phyloP scores from a whole-genome alignment of 768 basidiomycete species.

The Butyriboletus loyo region DNA sequence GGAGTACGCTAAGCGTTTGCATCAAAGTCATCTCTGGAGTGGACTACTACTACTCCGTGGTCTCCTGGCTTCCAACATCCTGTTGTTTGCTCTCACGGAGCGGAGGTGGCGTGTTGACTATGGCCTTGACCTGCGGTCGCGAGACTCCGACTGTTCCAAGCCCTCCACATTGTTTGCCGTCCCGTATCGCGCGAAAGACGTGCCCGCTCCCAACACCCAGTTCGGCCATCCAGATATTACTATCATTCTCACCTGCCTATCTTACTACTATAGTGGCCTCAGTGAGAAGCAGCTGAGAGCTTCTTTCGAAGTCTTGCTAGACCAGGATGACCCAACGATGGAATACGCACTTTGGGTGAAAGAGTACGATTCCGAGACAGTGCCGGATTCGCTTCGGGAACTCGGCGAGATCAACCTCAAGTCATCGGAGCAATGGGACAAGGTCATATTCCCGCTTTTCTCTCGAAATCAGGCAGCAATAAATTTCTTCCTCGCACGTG shows the following conservation, averaged over 20 bases:
- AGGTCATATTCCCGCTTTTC: not conserved
- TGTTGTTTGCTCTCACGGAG: constrained; percentile 26
- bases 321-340: not conserved
- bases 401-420: not conserved
- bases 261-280: constrained; percentile 29
- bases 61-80: constrained; percentile 24
- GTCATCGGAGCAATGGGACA: constrained; percentile 8
- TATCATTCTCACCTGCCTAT: constrained; percentile 30
- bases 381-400: not conserved
- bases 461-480: not conserved
- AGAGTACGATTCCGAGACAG: not conserved
- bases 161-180: constrained; percentile 26
- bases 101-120: constrained; percentile 21
- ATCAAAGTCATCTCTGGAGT: not conserved
- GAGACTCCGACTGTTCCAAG: no score
- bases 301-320: not conserved
- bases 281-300: not conserved
- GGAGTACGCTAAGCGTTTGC: not conserved
- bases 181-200: constrained; percentile 36
- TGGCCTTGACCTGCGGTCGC: not conserved
- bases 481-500: no score
- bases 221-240: constrained; percentile 37
- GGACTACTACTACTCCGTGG: constrained; percentile 25
- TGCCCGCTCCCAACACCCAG: constrained; percentile 28
- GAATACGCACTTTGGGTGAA: constrained; percentile 2